phyloP scores from a whole-genome alignment of 805 yeast species.

The Lachancea meyersii region DNA sequence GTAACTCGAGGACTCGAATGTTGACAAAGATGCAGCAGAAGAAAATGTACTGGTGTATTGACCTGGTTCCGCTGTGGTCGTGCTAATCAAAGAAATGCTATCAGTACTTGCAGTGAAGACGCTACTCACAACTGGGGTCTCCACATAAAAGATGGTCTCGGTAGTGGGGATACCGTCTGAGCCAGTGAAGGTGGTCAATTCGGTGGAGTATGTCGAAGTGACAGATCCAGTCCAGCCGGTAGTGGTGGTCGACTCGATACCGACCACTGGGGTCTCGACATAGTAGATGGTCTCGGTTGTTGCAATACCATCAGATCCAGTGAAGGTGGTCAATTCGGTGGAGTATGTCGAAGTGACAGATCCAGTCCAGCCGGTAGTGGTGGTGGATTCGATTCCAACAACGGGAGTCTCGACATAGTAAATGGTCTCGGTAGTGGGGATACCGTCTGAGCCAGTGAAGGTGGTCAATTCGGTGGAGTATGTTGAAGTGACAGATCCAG shows the following conservation, averaged over 20 bases:
- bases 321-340: neutral
- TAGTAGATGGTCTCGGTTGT: constrained; percentile 8
- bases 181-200: constrained; percentile 7
- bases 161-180: constrained; percentile 12
- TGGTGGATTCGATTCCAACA: constrained; percentile 10
- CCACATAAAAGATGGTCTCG: constrained; percentile 12
- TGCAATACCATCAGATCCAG: constrained; percentile 7
- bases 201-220: constrained; percentile 10
- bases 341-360: constrained; percentile 9
- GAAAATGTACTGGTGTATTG: constrained; percentile 3
- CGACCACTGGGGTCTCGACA: constrained; percentile 7
- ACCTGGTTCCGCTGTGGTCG: neutral
- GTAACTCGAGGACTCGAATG: constrained; percentile 2
- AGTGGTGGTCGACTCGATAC: neutral
- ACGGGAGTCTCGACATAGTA: constrained; percentile 11
- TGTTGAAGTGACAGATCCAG: constrained; percentile 9
- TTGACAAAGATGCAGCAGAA: neutral
- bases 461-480: constrained; percentile 4
- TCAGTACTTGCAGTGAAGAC: constrained; percentile 9
- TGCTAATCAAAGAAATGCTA: constrained; percentile 5
- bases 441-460: constrained; percentile 8
- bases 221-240: constrained; percentile 13
- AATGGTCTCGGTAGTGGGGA: constrained; percentile 3
- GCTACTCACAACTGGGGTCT: constrained; percentile 12
- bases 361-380: constrained; percentile 6